Conservation (phyloP, 306 rosid species). For the Prunus dulcis region DNA sequence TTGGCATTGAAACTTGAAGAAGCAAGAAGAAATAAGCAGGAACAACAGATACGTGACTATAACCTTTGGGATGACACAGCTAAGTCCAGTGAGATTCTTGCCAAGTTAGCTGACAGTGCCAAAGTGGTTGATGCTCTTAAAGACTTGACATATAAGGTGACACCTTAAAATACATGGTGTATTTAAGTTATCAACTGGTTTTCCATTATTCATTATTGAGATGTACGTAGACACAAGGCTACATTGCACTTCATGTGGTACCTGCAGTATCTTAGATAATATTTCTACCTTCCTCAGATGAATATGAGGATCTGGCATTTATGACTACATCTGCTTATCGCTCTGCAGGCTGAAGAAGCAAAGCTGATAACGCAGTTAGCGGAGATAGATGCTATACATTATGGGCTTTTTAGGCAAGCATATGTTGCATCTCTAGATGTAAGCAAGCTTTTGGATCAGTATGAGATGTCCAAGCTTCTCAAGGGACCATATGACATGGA, state of each 20-base stretch:
- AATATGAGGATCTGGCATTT: constrained; percentile 4
- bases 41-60: constrained; percentile 54
- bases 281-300: not conserved
- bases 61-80: constrained; percentile 78
- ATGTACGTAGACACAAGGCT: not conserved
- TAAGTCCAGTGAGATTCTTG: constrained; percentile 65
- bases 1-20: constrained; percentile 74
- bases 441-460: constrained; percentile 61
- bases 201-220: not conserved
- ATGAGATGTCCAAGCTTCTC: constrained; percentile 77
- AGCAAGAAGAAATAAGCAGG: constrained; percentile 60
- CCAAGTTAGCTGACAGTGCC: constrained; percentile 66
- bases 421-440: constrained; percentile 67
- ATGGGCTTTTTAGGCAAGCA: constrained; percentile 74
- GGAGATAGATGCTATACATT: constrained; percentile 63
- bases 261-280: not conserved
- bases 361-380: constrained; percentile 69
- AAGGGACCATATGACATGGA: constrained; percentile 69
- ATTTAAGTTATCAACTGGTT: not conserved
- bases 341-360: constrained; percentile 78
- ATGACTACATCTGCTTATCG: not conserved
- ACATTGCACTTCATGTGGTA: not conserved
- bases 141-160: constrained; percentile 75
- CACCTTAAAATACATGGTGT: constrained; percentile 9
- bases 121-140: constrained; percentile 72